Base-by-base conservation (phyloP, 2,329 filamentous ascomycete genomes). In the Beauveria varroae region DNA sequence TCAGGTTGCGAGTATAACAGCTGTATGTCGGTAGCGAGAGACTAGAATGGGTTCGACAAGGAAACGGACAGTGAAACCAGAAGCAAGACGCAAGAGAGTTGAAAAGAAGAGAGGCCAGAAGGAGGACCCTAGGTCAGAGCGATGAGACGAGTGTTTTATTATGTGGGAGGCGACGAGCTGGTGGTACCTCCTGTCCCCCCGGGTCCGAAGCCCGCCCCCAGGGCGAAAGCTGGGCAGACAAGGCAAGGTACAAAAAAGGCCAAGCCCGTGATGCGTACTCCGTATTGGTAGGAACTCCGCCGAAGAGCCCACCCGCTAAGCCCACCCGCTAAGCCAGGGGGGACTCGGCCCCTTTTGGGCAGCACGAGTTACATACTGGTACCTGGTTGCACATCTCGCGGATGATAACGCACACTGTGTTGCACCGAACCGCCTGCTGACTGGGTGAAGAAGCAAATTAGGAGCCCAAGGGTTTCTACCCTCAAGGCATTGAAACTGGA, bases 121-220 rank as follows among this genome's bases (percentile, higher is more conserved):
- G 51, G 50, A 18, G 12, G 53, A 34, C 14, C 34, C 34, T 6
- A 40, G 51, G 52, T 5, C 46, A 57, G 53, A 43, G 57, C 46
- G 62, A 37, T 50, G 46, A 51, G 60, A 53, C 28, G 62, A 26
- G 62, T 55, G 51, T 62, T 62, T 62, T 62, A 62, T 63, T 64
- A 61, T 54, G 50, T 37, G 60, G 59, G 7, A n/a, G 54, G 49
- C 34, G 34, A 37, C 34, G 34, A 37, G 34, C 34, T 37, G 34
- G 34, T 16, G 34, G 34, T 37, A 12, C 12, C 34, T 37, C 12
- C 34, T 37, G 9, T 14, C 34, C 12, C 30, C 34, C 34, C 5
- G 34, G 34, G 34, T 37, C 34, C 34, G 1, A 49, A 18, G 41
- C 28, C 10, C 22, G 14, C 26, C 28, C 47, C 28, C 22, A 20